phyloP scores from a whole-genome alignment of 106 monocot species.

The Allium fistulosum region DNA sequence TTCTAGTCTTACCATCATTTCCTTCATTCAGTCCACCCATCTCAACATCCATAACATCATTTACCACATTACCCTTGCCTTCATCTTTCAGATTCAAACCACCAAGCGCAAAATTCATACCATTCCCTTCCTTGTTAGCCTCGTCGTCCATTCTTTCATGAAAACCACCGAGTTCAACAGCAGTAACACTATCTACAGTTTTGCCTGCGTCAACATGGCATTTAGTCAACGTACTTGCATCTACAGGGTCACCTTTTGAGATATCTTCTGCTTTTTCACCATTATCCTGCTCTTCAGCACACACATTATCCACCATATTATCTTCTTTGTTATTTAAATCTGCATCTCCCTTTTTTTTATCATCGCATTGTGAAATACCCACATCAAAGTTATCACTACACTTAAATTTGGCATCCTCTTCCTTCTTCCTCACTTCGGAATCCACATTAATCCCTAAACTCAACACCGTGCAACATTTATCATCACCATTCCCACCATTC shows the following conservation, averaged over 20 bases:
- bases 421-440: conserved; percentile 14
- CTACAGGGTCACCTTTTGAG: conserved; percentile 1
- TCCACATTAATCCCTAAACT: conserved; percentile 22
- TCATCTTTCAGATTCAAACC: not conserved
- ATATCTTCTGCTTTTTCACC: conserved; percentile 14
- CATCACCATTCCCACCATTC: not conserved
- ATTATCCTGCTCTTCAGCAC: conserved; percentile 6
- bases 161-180: too few relatives aligned
- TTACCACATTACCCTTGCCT: not conserved
- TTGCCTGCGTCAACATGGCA: not conserved
- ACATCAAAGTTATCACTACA: conserved; percentile 8
- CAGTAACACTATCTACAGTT: too few relatives aligned
- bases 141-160: not conserved
- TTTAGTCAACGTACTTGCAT: not conserved
- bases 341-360: too few relatives aligned
- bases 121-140: conserved; percentile 1
- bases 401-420: conserved; percentile 11
- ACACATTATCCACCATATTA: not conserved
- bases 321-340: too few relatives aligned
- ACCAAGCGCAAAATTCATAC: conserved; percentile 13
- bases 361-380: not conserved
- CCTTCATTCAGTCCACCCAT: not conserved
- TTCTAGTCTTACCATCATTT: conserved; percentile 10
- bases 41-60: not conserved
- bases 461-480: conserved; percentile 13